phyloP scores from a whole-genome alignment of 2,329 filamentous ascomycete species.

The Fusarium caatingaense region DNA sequence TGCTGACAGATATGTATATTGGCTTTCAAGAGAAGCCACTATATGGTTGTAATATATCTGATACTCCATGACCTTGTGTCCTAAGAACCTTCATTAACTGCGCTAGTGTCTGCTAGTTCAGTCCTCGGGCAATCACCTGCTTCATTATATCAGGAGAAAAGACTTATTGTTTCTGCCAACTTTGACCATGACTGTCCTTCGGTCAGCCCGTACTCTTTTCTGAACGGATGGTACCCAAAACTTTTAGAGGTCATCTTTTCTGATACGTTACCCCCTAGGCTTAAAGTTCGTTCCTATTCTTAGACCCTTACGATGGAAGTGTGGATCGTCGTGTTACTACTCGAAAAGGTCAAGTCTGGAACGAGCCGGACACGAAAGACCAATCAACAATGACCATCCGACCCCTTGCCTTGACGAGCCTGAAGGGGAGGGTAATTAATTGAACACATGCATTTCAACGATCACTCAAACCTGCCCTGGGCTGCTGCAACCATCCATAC shows the following conservation, averaged over 20 bases:
- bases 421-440: slow-evolving; percentile 23
- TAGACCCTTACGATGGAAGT: slow-evolving; percentile 9
- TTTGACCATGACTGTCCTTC: not conserved
- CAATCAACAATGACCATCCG: slow-evolving; percentile 35
- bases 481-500: not conserved
- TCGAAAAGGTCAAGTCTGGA: slow-evolving; percentile 17
- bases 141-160: not conserved
- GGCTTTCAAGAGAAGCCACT: not conserved
- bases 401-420: slow-evolving; percentile 31
- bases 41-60: not conserved
- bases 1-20: not conserved
- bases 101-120: no score
- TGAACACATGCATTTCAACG: slow-evolving; percentile 36
- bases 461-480: slow-evolving; percentile 35
- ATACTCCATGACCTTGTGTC: not conserved
- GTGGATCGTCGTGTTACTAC: slow-evolving; percentile 27
- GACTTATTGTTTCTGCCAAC: not conserved
- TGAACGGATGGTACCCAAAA: not conserved
- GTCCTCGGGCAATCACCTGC: not conserved
- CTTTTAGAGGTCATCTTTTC: not conserved
- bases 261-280: not conserved
- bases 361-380: slow-evolving; percentile 15
- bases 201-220: not conserved
- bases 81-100: not conserved
- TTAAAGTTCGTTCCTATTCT: slow-evolving; percentile 26